Evolutionary conservation across 1,284 basidiomycete genomes (phyloP).

Genomic region (Leccinum subrobustum): DNA sequence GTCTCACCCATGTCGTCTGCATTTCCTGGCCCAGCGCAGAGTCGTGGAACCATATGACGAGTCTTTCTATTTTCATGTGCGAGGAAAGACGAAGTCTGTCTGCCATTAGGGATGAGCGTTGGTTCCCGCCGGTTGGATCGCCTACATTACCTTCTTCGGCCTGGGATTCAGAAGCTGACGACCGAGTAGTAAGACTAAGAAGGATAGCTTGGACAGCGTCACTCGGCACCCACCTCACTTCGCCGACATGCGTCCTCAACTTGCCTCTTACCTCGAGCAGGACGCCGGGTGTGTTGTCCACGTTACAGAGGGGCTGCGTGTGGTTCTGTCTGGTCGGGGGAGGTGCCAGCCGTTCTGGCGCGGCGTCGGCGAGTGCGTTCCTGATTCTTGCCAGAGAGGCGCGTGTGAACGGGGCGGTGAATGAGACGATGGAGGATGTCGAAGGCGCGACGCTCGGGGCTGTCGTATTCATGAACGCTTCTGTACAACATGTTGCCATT

Average conservation of each 20-base stretch:
- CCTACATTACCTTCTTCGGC: slow-evolving; percentile 47
- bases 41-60: slow-evolving; percentile 21
- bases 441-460: slow-evolving; percentile 3
- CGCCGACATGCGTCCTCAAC: slow-evolving; percentile 72
- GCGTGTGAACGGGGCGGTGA: slow-evolving; percentile 42
- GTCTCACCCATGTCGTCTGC: slow-evolving; percentile 76
- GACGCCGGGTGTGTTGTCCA: slow-evolving; percentile 61
- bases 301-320: slow-evolving; percentile 76
- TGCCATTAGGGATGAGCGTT: slow-evolving; percentile 23
- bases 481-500: slow-evolving; percentile 30
- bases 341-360: slow-evolving; percentile 2
- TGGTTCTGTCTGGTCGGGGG: slow-evolving; percentile 22
- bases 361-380: slow-evolving; percentile 33
- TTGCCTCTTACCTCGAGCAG: slow-evolving; percentile 67
- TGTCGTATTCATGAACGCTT: slow-evolving; percentile 16
- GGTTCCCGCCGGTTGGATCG: no score
- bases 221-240: slow-evolving; percentile 61
- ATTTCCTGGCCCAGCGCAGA: slow-evolving; percentile 47
- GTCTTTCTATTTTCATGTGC: slow-evolving; percentile 32
- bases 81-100: slow-evolving; percentile 53
- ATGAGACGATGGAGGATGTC: slow-evolving; percentile 27
- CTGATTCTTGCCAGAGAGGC: slow-evolving; percentile 41
- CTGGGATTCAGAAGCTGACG: slow-evolving; percentile 60
- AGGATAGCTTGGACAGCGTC: background rate
- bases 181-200: background rate